Conservation (phyloP, 768 basidiomycete genomes). For the Pulveroboletus sp. region DNA sequence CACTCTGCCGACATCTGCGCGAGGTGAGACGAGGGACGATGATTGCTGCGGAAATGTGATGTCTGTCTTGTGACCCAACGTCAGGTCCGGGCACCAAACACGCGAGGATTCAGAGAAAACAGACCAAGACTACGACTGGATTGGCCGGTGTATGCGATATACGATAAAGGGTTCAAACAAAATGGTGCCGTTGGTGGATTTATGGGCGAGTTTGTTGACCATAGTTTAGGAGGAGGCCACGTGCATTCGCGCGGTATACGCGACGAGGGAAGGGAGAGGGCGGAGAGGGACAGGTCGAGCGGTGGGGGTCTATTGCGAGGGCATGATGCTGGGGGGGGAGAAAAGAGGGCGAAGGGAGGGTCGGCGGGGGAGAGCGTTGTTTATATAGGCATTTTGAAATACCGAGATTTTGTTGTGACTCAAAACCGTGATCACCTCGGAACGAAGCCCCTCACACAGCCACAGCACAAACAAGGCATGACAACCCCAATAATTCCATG, state of each 20-base stretch:
- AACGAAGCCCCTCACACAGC: conserved; percentile 29
- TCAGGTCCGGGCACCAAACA: not conserved
- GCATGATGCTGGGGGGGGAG: conserved; percentile 34
- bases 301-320: conserved; percentile 26
- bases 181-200: conserved; percentile 80
- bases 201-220: conserved; percentile 80
- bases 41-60: conserved; percentile 5
- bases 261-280: conserved; percentile 13
- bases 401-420: conserved; percentile 31
- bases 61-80: conserved; percentile 17
- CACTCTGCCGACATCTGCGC: conserved; percentile 45
- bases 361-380: conserved; percentile 23
- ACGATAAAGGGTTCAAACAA: conserved; percentile 85
- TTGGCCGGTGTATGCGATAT: conserved; percentile 74
- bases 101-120: conserved; percentile 1
- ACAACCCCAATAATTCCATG: conserved; percentile 12
- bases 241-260: conserved; percentile 23
- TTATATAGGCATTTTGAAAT: conserved; percentile 44
- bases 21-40: conserved; percentile 7
- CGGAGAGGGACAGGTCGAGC: conserved; percentile 6
- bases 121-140: conserved; percentile 12
- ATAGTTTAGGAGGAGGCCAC: conserved; percentile 44
- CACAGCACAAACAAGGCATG: conserved; percentile 22
- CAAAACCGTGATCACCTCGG: conserved; percentile 26
- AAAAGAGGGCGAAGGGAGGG: conserved; percentile 21